Percentiles rank a stretch among this genome's conserved stretches.
phyloP scores from a whole-genome alignment of 768 basidiomycete species.

The Austroboletus eburneus region DNA sequence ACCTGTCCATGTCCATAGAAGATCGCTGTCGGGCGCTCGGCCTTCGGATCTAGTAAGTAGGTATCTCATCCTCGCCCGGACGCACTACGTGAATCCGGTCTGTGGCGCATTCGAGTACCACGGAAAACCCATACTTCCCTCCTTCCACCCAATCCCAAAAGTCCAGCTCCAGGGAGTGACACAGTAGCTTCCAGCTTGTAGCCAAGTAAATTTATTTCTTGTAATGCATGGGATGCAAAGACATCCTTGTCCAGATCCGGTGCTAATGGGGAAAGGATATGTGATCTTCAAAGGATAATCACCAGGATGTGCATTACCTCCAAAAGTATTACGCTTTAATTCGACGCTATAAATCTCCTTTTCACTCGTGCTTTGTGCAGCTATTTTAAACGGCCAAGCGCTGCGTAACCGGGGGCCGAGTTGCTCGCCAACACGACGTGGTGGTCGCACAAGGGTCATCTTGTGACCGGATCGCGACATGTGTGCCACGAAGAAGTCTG shows the following conservation, averaged over 20 bases:
- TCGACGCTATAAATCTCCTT: conserved; percentile 53
- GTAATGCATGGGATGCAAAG: conserved; percentile 61
- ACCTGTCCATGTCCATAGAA: neutral
- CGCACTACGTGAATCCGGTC: conserved; percentile 26
- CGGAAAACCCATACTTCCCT: conserved; percentile 68
- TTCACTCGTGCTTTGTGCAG: conserved; percentile 41
- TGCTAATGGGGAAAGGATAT: conserved; percentile 23
- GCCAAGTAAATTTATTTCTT: conserved; percentile 51
- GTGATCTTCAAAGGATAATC: neutral
- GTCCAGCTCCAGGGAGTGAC: conserved; percentile 45
- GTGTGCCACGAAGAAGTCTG: conserved; percentile 62
- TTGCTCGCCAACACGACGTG: conserved; percentile 34
- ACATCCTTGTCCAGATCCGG: conserved; percentile 46
- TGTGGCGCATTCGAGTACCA: conserved; percentile 31
- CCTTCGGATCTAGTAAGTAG: neutral
- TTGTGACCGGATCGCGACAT: conserved; percentile 60
- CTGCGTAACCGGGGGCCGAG: conserved; percentile 37
- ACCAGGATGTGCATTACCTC: conserved; percentile 21
- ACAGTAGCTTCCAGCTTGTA: conserved; percentile 65
- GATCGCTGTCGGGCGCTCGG: neutral
- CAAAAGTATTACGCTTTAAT: conserved; percentile 41
- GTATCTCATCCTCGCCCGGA: conserved; percentile 18
- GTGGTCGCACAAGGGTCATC: conserved; percentile 43
- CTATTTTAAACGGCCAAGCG: conserved; percentile 41
- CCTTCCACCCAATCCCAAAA: conserved; percentile 38